Percentiles rank a stretch among this genome's conserved stretches.
phyloP scores from a whole-genome alignment of 2,329 filamentous ascomycete species.

The Penicillium polonicum region DNA sequence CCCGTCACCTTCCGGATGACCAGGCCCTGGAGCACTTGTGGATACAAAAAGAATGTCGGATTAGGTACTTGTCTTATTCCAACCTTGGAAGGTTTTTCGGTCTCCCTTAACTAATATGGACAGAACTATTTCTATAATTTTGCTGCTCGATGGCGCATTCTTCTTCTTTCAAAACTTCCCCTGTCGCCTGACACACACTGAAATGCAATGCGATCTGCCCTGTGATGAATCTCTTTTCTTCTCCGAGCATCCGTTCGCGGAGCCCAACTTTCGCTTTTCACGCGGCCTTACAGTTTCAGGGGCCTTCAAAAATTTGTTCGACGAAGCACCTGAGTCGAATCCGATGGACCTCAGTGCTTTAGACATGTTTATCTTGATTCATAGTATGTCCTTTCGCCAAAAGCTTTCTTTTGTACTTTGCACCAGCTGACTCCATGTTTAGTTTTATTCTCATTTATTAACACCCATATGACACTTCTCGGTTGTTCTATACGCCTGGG shows the following conservation, averaged over 20 bases:
- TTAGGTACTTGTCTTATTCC: conserved; percentile 34
- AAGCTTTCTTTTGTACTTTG: not conserved
- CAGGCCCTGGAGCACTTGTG: conserved; percentile 40
- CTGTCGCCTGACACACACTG: conserved; percentile 40
- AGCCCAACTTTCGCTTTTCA: conserved; percentile 39
- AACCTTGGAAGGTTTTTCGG: not conserved
- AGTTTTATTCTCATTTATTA: conserved; percentile 45
- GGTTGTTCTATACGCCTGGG: conserved; percentile 28
- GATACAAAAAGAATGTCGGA: conserved; percentile 47
- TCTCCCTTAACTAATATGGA: conserved; percentile 8
- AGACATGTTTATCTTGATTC: conserved; percentile 47
- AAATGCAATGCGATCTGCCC: conserved; percentile 47
- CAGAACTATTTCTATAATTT: conserved; percentile 44
- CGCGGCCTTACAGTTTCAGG: conserved; percentile 39
- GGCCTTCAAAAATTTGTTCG: conserved; percentile 43
- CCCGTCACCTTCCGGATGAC: conserved; percentile 41
- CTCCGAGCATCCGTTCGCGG: conserved; percentile 44
- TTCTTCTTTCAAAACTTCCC: conserved; percentile 49
- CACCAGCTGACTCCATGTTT: not conserved
- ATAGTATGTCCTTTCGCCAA: conserved; percentile 31
- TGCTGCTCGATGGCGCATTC: conserved; percentile 46
- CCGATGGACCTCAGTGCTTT: conserved; percentile 33
- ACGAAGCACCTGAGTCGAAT: conserved; percentile 21
- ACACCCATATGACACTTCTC: conserved; percentile 41
- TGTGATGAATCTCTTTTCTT: conserved; percentile 43